A percentile compares a stretch with the other conserved stretches of the same genome.
These are phyloP conservation scores for Austroboletus rostrupii DNA, from an alignment of 1,284 basidiomycete species.

Conservation along the genomic window DNA sequence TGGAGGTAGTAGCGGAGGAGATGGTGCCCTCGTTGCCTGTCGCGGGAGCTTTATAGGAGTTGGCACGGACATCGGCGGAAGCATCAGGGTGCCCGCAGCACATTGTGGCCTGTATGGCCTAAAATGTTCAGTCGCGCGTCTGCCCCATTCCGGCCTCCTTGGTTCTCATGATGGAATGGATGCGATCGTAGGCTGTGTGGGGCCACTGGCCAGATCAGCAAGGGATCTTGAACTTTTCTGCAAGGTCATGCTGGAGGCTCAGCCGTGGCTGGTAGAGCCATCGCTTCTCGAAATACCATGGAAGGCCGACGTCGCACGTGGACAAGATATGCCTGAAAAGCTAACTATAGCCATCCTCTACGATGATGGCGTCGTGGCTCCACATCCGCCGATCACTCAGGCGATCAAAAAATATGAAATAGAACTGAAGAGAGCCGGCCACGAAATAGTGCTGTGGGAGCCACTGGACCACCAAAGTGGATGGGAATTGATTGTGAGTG, in stretches of 20 bases:
- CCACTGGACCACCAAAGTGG: slow-evolving; percentile 42
- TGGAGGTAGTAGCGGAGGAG: slow-evolving; percentile 62
- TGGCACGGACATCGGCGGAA: slow-evolving; percentile 57
- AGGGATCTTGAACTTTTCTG: slow-evolving; percentile 53
- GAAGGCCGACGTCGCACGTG: slow-evolving; percentile 37
- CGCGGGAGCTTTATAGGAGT: slow-evolving; percentile 56
- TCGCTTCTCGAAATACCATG: slow-evolving; percentile 51
- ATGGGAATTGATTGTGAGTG: slow-evolving; percentile 49
- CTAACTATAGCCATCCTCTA: slow-evolving; percentile 51
- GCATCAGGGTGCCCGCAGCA: slow-evolving; percentile 34
- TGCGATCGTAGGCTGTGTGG: slow-evolving; percentile 48
- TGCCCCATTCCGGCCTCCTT: slow-evolving; percentile 48
- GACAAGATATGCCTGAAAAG: slow-evolving; percentile 37
- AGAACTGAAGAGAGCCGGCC: slow-evolving; percentile 47
- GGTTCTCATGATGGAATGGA: slow-evolving; percentile 55
- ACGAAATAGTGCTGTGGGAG: slow-evolving; percentile 50
- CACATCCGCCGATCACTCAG: slow-evolving; percentile 50
- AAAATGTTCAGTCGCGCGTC: slow-evolving; percentile 47
- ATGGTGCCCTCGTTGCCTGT: slow-evolving; percentile 56
- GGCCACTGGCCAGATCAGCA: slow-evolving; percentile 50
- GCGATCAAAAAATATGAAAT: slow-evolving; percentile 43
- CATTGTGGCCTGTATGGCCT: slow-evolving; percentile 55
- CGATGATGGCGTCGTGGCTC: slow-evolving; percentile 53
- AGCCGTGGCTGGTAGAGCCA: slow-evolving; percentile 56
- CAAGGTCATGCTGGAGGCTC: slow-evolving; percentile 44